These are phyloP conservation scores for Panicum miliaceum DNA, from an alignment of 176 grass and related monocot species.

Conservation along the genomic window DNA sequence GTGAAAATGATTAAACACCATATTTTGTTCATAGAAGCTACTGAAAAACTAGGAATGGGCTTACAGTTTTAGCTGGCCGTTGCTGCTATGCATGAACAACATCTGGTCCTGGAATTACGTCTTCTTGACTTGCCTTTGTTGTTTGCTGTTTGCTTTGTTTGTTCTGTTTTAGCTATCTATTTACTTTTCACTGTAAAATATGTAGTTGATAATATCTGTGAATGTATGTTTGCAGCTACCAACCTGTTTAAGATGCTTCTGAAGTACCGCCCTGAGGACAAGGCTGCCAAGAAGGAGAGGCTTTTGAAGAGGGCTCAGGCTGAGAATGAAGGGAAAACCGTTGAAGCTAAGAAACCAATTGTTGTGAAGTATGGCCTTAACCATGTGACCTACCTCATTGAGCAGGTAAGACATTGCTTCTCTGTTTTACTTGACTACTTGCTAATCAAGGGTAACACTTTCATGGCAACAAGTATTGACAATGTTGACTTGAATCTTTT, in stretches of 20 bases:
- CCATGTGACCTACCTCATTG: slow-evolving; percentile 82
- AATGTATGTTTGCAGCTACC: slow-evolving; percentile 47
- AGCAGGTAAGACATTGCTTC: slow-evolving; percentile 48
- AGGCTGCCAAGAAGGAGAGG: slow-evolving; percentile 66
- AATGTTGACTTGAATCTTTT: neutral
- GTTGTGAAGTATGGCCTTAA: slow-evolving; percentile 85
- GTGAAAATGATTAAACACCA: neutral
- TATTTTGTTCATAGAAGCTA: neutral
- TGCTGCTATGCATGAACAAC: neutral
- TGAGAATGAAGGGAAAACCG: slow-evolving; percentile 62
- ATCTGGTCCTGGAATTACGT: too few species aligned
- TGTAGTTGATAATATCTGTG: neutral
- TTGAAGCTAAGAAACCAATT: slow-evolving; percentile 74
- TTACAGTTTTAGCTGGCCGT: neutral
- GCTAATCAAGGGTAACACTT: neutral
- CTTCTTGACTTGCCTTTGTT: neutral
- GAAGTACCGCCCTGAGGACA: slow-evolving; percentile 76
- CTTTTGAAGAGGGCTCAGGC: slow-evolving; percentile 77
- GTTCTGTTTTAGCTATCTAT: fast-evolving
- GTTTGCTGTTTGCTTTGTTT: neutral
- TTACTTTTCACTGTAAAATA: neutral
- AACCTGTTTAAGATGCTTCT: slow-evolving; percentile 79
- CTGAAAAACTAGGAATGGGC: neutral
- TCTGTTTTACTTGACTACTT: neutral
- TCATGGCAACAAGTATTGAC: neutral